Percentiles rank a stretch among this genome's conserved stretches.
These are phyloP conservation scores for Salix udensis DNA, from an alignment of 345 rosid genomes.

Conservation along the genomic window DNA sequence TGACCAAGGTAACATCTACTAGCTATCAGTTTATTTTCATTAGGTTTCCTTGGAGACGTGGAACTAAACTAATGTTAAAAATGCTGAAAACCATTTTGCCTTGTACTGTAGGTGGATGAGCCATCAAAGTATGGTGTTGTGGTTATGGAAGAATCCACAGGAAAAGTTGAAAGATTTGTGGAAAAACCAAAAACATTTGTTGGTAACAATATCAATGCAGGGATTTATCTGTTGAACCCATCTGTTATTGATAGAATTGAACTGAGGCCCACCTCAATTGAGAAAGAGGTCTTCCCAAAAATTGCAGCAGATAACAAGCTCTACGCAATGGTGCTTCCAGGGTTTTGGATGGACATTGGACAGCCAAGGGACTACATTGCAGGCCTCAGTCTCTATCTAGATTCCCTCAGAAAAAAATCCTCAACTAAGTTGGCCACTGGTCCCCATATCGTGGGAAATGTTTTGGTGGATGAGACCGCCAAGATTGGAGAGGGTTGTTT, in stretches of 20 bases:
- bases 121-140: constrained; percentile 99
- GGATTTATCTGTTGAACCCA: constrained; percentile 84
- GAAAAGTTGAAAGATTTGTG: constrained; percentile 82
- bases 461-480: constrained; percentile 79
- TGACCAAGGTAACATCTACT: constrained; percentile 66
- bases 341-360: constrained; percentile 99
- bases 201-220: constrained; percentile 98
- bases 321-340: constrained; percentile 90
- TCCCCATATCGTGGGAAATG: constrained; percentile 70
- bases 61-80: neutral
- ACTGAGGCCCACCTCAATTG: constrained; percentile 92
- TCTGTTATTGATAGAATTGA: constrained; percentile 85
- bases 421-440: constrained; percentile 63
- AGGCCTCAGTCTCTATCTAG: constrained; percentile 92
- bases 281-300: constrained; percentile 93
- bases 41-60: neutral
- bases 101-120: constrained; percentile 67
- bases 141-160: constrained; percentile 82
- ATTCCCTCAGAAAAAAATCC: constrained; percentile 71
- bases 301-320: constrained; percentile 77
- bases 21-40: neutral
- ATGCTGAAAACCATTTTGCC: neutral
- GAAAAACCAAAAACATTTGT: constrained; percentile 90
- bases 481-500: constrained; percentile 92
- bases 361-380: constrained; percentile 96